Conservation (phyloP, 1,139 yeast genomes). For the Pichia inconspicua region DNA sequence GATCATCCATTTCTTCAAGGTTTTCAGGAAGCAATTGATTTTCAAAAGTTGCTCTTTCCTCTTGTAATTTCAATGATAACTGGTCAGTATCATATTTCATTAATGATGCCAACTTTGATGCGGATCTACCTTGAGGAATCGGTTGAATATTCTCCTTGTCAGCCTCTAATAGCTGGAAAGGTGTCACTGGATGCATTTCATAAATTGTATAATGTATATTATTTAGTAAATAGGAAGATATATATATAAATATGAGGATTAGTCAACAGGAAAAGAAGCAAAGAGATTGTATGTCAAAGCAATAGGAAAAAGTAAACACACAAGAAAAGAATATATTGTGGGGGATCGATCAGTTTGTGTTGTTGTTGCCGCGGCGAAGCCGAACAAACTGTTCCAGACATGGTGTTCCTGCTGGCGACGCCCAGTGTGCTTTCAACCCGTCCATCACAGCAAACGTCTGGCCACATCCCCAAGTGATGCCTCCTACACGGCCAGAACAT, state of each 20-base stretch:
- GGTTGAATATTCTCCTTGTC: conserved; percentile 82
- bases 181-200: conserved; percentile 21
- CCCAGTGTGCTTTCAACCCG: conserved; percentile 6
- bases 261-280: neutral
- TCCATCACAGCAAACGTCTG: neutral
- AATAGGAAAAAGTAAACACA: neutral
- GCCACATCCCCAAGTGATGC: conserved; percentile 4
- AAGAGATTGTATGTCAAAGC: neutral
- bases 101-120: conserved; percentile 43
- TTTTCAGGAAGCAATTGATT: conserved; percentile 31
- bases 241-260: neutral
- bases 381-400: conserved; percentile 3
- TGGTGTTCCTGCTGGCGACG: neutral
- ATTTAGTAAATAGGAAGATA: neutral
- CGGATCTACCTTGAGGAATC: conserved; percentile 63
- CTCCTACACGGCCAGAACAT: conserved; percentile 3
- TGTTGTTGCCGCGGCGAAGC: neutral
- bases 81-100: conserved; percentile 30
- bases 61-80: conserved; percentile 28
- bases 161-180: conserved; percentile 50
- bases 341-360: no score
- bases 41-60: conserved; percentile 32
- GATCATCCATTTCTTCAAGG: conserved; percentile 60
- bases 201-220: neutral
- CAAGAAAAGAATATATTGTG: no score